Evolutionary conservation across 768 basidiomycete genomes (phyloP), one percentile per base, ranked within the genome.

Genomic region (Hortiboletus flavorubellus): DNA sequence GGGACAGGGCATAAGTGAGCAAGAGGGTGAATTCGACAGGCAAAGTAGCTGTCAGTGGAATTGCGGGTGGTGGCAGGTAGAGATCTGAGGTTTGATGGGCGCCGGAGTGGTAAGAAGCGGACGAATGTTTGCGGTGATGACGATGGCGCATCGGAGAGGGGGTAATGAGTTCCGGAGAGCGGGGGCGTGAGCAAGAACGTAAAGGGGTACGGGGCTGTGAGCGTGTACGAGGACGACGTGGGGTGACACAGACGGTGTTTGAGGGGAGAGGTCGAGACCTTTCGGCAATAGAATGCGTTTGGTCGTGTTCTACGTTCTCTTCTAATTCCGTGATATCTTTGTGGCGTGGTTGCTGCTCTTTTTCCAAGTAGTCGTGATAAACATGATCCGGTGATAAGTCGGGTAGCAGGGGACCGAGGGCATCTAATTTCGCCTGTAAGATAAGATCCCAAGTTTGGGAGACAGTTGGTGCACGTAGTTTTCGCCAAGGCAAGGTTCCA

Each of bases 11-110:
- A 72, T 94, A 94, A 43, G 71, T 72, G 70, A 87, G 88, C 61
- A 93, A 79, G 51, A 91, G 81, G 59, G 87, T 87, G 55, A 93
- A 91, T 71, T 93, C 91, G 46, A 84, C 78, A 14, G 89, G 90
- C 52, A 93, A 82, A 5, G 87, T 85, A 51, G 84, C 80, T 9
- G 89, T 90, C 50, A 93, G 79, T 4, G 84, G 73, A n/a, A 80
- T 69, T 60, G 63, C 51, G n/a, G 55, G 51, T 16, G 58, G 61
- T 9, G 56, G 38, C 18, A 52, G 14, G 39, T 33, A 60, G 18
- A 49, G 29, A 26, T 54, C 46, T 8, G 62, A 26, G 43, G 63
- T 55, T 43, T 55, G 53, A 30, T 38, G 39, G 2, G 48, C 16
- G 3, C 68, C 66, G 4, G 58, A 50, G 14, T 68, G 60, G 44